These are phyloP conservation scores for Podaxis sp. DNA, from an alignment of 768 basidiomycete genomes.

Conservation along the genomic window DNA sequence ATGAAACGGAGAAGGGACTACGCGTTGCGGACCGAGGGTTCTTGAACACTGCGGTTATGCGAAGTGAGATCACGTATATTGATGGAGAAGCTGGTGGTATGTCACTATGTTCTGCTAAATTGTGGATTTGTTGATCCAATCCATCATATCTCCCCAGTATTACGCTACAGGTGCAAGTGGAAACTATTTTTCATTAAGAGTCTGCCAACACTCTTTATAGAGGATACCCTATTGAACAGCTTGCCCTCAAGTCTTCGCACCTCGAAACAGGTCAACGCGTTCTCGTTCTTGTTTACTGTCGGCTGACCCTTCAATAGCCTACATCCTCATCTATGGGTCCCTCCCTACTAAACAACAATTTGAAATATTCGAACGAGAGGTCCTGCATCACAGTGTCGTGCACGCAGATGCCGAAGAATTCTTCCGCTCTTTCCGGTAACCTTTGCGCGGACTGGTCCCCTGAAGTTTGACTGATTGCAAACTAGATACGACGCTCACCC, in stretches of 20 bases:
- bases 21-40: conserved; percentile 81
- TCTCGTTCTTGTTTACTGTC: background rate
- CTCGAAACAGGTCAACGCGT: conserved; percentile 56
- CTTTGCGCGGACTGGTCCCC: background rate
- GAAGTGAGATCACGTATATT: conserved; percentile 85
- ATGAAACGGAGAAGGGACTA: conserved; percentile 80
- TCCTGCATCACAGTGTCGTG: conserved; percentile 71
- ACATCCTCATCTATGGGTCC: conserved; percentile 86
- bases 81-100: conserved; percentile 83
- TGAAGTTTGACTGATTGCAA: background rate
- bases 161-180: conserved; percentile 65
- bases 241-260: conserved; percentile 77
- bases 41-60: conserved; percentile 78
- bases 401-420: conserved; percentile 71
- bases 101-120: conserved; percentile 16
- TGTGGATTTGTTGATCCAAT: background rate
- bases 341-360: conserved; percentile 67
- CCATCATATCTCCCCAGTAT: conserved; percentile 33
- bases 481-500: conserved; percentile 89
- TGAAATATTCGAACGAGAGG: conserved; percentile 66
- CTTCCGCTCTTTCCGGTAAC: conserved; percentile 65
- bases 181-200: too few species aligned
- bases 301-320: conserved; percentile 39
- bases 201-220: conserved; percentile 33
- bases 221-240: conserved; percentile 92